A percentile compares a stretch with the other conserved stretches of the same genome.
Conservation (phyloP, 2,329 filamentous ascomycete species). For the Ophiostoma montium region DNA sequence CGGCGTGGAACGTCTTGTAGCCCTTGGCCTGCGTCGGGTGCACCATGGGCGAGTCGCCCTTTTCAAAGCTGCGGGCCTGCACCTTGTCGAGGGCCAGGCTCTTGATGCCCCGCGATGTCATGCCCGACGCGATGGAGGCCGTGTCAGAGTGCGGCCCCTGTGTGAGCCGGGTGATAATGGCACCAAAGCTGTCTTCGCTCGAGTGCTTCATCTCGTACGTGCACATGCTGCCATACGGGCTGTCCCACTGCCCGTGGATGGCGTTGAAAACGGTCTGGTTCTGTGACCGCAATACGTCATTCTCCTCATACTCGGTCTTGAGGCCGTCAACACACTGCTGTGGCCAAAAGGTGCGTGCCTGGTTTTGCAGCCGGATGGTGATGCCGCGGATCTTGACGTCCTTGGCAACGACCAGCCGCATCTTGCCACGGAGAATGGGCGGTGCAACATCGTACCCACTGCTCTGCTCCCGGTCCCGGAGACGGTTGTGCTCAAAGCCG, state of each 20-base stretch:
- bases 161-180: background rate
- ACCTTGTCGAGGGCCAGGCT: background rate
- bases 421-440: conserved; percentile 70
- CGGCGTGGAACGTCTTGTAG: conserved; percentile 75
- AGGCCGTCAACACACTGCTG: conserved; percentile 74
- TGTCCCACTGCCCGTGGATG: conserved; percentile 44
- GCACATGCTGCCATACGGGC: conserved; percentile 50
- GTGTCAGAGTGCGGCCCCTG: background rate
- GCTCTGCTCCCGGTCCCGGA: conserved; percentile 34
- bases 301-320: conserved; percentile 72
- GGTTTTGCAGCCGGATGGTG: conserved; percentile 72
- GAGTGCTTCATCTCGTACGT: conserved; percentile 33
- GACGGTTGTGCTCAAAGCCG: conserved; percentile 57
- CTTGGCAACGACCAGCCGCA: conserved; percentile 74
- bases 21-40: conserved; percentile 44
- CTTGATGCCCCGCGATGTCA: background rate
- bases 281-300: conserved; percentile 75
- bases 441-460: conserved; percentile 28
- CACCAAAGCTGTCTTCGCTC: conserved; percentile 19
- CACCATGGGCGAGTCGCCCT: conserved; percentile 46
- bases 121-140: background rate
- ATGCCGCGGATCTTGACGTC: conserved; percentile 87
- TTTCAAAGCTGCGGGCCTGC: conserved; percentile 69
- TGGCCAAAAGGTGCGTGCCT: conserved; percentile 86
- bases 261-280: conserved; percentile 89